These are phyloP conservation scores for Hanseniaspora singularis DNA, from an alignment of 805 yeast genomes.

Conservation along the genomic window DNA sequence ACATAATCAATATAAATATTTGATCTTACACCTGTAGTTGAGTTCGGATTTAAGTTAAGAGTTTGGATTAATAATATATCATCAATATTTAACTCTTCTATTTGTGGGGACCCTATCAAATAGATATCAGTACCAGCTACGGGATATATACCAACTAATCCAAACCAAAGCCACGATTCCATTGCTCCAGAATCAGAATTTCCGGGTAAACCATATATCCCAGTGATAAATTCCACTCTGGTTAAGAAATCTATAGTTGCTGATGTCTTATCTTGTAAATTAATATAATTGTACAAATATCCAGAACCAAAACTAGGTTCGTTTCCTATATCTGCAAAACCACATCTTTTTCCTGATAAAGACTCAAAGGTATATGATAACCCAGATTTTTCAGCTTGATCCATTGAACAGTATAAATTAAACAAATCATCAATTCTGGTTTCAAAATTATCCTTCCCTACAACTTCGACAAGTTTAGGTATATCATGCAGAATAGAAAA, in stretches of 20 bases:
- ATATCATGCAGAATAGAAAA: constrained; percentile 32
- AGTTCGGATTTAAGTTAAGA: constrained; percentile 19
- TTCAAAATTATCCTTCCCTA: constrained; percentile 25
- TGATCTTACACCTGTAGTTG: constrained; percentile 4
- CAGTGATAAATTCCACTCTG: constrained; percentile 23
- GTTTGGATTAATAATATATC: constrained; percentile 25
- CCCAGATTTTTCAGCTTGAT: background rate
- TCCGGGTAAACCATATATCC: constrained; percentile 29
- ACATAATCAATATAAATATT: constrained; percentile 27
- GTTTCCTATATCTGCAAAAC: constrained; percentile 30
- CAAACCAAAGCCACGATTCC: constrained; percentile 31
- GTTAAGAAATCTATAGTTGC: constrained; percentile 27
- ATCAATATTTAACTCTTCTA: constrained; percentile 21
- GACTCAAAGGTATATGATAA: constrained; percentile 1
- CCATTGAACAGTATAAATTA: constrained; percentile 22
- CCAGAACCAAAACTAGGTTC: constrained; percentile 32
- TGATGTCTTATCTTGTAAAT: constrained; percentile 25
- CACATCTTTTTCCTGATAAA: constrained; percentile 1
- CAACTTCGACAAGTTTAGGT: constrained; percentile 22
- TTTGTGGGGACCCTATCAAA: constrained; percentile 27
- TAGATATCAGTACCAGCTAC: constrained; percentile 30
- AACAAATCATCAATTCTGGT: constrained; percentile 31
- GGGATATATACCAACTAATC: constrained; percentile 30
- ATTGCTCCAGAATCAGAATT: constrained; percentile 33
- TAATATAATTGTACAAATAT: constrained; percentile 28